Percentiles rank a stretch among this genome's conserved stretches.
phyloP scores from a whole-genome alignment of 306 rosid species.

The Myrica gale region DNA sequence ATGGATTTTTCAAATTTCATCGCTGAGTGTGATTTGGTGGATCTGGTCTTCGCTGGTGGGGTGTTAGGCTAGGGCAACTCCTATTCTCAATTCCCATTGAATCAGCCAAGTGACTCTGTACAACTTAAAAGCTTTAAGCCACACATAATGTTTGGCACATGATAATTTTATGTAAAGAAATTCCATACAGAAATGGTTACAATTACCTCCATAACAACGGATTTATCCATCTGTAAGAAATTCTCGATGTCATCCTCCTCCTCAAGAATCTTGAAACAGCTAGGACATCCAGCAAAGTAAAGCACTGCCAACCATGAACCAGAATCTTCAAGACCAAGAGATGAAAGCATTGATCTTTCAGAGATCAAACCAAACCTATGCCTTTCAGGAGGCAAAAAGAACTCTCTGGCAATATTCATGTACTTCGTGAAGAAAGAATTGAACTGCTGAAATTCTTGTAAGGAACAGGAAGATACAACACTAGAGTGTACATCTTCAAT shows the following conservation, averaged over 20 bases:
- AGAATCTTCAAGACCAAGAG: slow-evolving; percentile 67
- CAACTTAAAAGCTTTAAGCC: neutral
- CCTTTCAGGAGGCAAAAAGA: slow-evolving; percentile 65
- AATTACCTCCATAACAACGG: slow-evolving; percentile 70
- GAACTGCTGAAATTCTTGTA: slow-evolving; percentile 60
- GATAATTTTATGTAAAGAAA: neutral
- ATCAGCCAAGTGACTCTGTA: neutral
- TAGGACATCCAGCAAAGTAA: slow-evolving; percentile 62
- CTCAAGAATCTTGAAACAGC: slow-evolving; percentile 65
- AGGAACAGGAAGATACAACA: slow-evolving; percentile 46
- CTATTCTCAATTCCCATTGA: neutral
- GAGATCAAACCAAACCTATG: slow-evolving; percentile 71
- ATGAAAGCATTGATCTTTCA: slow-evolving; percentile 69
- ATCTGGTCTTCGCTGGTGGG: too few species aligned
- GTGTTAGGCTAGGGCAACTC: neutral
- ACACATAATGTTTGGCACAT: neutral
- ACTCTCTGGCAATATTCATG: slow-evolving; percentile 65
- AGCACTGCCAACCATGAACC: slow-evolving; percentile 74
- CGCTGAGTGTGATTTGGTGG: too few species aligned
- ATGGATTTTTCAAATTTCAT: too few species aligned
- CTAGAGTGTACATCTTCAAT: slow-evolving; percentile 31
- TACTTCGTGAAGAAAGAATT: slow-evolving; percentile 66
- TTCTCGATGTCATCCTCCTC: slow-evolving; percentile 63
- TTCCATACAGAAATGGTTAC: slow-evolving; percentile 9
- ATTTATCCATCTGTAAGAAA: slow-evolving; percentile 45